Base-by-base conservation (phyloP, 768 basidiomycete genomes). In the Boletus reticuloceps region DNA sequence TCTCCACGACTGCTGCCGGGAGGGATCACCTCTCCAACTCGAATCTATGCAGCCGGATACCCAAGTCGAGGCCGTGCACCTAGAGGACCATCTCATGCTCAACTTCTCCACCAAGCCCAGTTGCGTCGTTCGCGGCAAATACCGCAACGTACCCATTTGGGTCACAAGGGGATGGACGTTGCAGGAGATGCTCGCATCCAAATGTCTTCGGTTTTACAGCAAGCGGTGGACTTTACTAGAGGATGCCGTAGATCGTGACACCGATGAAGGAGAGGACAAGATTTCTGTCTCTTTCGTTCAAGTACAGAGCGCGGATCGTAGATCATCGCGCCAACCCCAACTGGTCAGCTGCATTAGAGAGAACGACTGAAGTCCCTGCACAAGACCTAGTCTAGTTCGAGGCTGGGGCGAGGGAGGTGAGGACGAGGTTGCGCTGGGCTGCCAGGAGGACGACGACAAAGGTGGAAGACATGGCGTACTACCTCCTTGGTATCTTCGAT, bases 101-200 rank as follows among this genome's bases (percentile, higher is more conserved):
- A 46, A 53, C 2, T 53, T 53, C 13, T 45, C 51, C 37, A 6
- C 19, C n/a, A 3, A 32, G 2, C 36, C 37, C 0, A 19, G 19
- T n/a, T 53, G 44, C 13, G 20, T 16, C 9, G 44, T n/a, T 17
- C 37, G 38, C 10, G n/a, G 55, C 4, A 48, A 17, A 53, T 56
- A 61, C 19, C 59, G 47, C 36, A 48, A 49, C 11, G 32, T 51
- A 16, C 63, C 64, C 0, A 14, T 31, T 7, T 68, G 67, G 68
- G 56, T 58, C 13, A 61, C 50, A 13, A 58, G 68, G 41, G 67
- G 58, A 7, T 68, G 67, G 68, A 68, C 67, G 11, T 54, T 68
- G 27, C 68, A 70, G 34, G 67, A 68, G 47, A 51, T 63, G 59
- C 19, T 68, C 14, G 68, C 66, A 5, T 56, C 67, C 12, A 70